Percentiles rank a stretch among this genome's conserved stretches.
Conservation (phyloP, 2,329 filamentous ascomycete species). For the Neonectria punicea region DNA sequence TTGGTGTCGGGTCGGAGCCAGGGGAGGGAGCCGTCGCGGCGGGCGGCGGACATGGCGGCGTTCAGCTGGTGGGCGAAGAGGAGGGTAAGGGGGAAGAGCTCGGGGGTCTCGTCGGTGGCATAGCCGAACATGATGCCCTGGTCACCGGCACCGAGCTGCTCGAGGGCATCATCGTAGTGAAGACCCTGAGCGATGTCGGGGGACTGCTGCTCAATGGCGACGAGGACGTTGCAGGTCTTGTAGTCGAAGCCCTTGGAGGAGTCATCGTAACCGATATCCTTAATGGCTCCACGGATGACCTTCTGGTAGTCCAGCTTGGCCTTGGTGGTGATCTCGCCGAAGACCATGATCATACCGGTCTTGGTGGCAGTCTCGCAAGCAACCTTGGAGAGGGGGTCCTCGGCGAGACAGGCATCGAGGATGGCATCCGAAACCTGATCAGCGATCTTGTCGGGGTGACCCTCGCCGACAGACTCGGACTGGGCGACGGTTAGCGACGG, state of each 20-base stretch:
- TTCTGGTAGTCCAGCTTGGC: slow-evolving; percentile 97
- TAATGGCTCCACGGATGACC: slow-evolving; percentile 92
- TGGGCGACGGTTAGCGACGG: slow-evolving; percentile 48
- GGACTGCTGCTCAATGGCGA: slow-evolving; percentile 99
- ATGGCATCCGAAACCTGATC: slow-evolving; percentile 99
- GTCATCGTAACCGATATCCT: slow-evolving; percentile 98
- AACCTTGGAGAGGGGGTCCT: slow-evolving; percentile 98
- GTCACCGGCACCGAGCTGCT: slow-evolving; percentile 98
- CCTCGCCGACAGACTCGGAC: slow-evolving; percentile 90
- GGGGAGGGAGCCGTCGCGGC: slow-evolving; percentile 85
- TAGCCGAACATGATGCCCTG: slow-evolving; percentile 99
- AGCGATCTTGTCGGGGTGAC: slow-evolving; percentile 96
- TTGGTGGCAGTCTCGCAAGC: slow-evolving; percentile 99
- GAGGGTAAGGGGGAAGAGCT: slow-evolving; percentile 94
- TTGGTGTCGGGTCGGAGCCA: slow-evolving; percentile 99
- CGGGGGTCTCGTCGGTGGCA: slow-evolving; percentile 98
- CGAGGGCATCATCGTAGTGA: slow-evolving; percentile 95
- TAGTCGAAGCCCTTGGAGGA: slow-evolving; percentile 99
- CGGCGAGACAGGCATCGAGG: slow-evolving; percentile 94
- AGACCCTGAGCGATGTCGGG: slow-evolving; percentile 99
- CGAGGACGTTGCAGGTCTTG: slow-evolving; percentile 99
- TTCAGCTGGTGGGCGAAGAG: slow-evolving; percentile 98
- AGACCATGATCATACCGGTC: slow-evolving; percentile 99
- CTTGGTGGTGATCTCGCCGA: slow-evolving; percentile 98
- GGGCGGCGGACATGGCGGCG: slow-evolving; percentile 89